Evolutionary conservation across 257 asterid species (phyloP).

Genomic region (Verbena officinalis): DNA sequence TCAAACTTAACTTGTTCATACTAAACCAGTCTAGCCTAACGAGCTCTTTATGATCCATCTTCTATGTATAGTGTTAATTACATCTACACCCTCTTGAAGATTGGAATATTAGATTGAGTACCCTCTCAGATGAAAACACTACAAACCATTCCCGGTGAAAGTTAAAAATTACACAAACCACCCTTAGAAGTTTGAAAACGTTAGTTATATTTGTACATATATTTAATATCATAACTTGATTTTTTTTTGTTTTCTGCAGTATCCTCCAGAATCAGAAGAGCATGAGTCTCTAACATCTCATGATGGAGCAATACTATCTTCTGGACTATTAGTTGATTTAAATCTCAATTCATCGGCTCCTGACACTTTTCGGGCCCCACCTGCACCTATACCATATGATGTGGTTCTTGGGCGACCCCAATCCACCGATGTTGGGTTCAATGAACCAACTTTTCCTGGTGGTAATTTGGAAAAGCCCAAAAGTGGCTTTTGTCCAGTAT

Average conservation of each 20-base stretch:
- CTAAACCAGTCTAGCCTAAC: too few species aligned
- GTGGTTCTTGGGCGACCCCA: constrained; percentile 51
- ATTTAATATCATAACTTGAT: neutral
- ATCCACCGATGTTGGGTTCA: constrained; percentile 30
- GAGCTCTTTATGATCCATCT: too few species aligned
- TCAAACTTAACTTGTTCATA: too few species aligned
- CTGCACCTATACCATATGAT: constrained; percentile 72
- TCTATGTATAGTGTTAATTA: too few species aligned
- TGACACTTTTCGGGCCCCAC: constrained; percentile 66
- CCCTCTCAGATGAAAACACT: too few species aligned
- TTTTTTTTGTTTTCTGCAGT: constrained; percentile 41
- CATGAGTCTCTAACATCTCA: constrained; percentile 66
- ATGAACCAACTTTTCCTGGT: constrained; percentile 29
- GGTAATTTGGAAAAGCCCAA: constrained; percentile 35
- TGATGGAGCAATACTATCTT: constrained; percentile 47
- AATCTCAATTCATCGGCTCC: constrained; percentile 66
- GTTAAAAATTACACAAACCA: too few species aligned
- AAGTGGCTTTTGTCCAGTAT: constrained; percentile 37
- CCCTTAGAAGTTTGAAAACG: too few species aligned
- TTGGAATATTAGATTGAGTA: too few species aligned
- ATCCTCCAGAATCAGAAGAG: constrained; percentile 64
- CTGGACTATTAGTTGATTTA: constrained; percentile 55
- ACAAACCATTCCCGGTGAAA: too few species aligned
- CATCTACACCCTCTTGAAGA: too few species aligned
- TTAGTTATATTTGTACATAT: too few species aligned